Evolutionary conservation across 495 filamentous ascomycete genomes (phyloP).

Genomic region (Penicillium cosmopolitanum): DNA sequence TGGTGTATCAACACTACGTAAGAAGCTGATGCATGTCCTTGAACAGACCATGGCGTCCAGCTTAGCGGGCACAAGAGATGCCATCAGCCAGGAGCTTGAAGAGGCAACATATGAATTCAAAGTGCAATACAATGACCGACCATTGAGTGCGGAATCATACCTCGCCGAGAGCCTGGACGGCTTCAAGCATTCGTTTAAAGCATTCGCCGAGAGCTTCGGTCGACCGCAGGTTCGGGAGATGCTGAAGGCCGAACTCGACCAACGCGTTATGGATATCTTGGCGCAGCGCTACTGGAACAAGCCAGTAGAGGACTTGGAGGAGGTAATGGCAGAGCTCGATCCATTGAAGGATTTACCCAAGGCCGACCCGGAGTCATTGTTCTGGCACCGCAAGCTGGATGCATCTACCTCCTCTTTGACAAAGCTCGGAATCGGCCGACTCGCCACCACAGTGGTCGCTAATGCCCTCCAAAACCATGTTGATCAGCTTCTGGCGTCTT

Average conservation of each 20-base stretch:
- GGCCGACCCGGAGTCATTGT: slow-evolving; percentile 77
- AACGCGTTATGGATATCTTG: slow-evolving; percentile 93
- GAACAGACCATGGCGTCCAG: slow-evolving; percentile 96
- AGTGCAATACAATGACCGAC: slow-evolving; percentile 97
- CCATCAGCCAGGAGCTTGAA: slow-evolving; percentile 92
- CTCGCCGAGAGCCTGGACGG: slow-evolving; percentile 91
- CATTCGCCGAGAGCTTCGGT: slow-evolving; percentile 87
- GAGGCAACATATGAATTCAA: slow-evolving; percentile 99
- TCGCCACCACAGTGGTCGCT: slow-evolving; percentile 89
- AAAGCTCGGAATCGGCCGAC: slow-evolving; percentile 87
- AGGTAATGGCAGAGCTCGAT: slow-evolving; percentile 66
- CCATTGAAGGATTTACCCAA: slow-evolving; percentile 77
- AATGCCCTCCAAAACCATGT: slow-evolving; percentile 84
- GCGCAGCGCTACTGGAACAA: slow-evolving; percentile 97
- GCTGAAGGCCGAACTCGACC: slow-evolving; percentile 89
- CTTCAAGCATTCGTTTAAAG: slow-evolving; percentile 98
- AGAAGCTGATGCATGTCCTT: slow-evolving; percentile 95
- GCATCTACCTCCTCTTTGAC: slow-evolving; percentile 88
- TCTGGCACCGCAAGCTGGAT: slow-evolving; percentile 95
- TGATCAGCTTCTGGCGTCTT: slow-evolving; percentile 73
- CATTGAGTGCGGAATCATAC: slow-evolving; percentile 93
- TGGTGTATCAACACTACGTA: slow-evolving; percentile 83
- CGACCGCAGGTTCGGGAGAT: slow-evolving; percentile 85
- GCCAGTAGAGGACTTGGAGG: slow-evolving; percentile 75
- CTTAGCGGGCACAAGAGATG: slow-evolving; percentile 82